Base-by-base conservation (phyloP, 2,329 filamentous ascomycete genomes). In the Paecilomyces sp. region DNA sequence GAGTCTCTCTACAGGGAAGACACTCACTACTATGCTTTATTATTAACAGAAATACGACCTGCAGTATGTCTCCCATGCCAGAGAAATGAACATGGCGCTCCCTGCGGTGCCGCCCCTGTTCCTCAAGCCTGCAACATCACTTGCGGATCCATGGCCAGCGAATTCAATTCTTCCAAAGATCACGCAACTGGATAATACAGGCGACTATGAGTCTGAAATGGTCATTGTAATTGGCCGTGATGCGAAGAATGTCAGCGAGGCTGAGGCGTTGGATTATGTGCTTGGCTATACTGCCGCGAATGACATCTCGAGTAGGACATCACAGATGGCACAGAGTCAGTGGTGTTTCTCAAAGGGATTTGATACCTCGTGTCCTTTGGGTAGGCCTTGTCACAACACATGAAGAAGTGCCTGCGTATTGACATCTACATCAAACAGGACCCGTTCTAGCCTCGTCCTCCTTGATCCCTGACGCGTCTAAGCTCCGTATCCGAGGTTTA, bases 211-310 rank as follows among this genome's bases (percentile, higher is more conserved):
- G 69, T 80, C 81, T 2, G 84, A 86, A 71, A 76, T 87, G 56
- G 83, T 79, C 12, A 78, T 85, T 31, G 76, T 86, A 12, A 80
- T 87, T 52, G 81, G 81, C 33, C 77, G 71, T 70, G 78, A 76
- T 34, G 76, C 75, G 47, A 81, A 80, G 65, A 83, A 87, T 63
- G 82, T 86, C 9, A 74, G 77, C 54, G 83, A 85, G 64, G 77
- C 75, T 0, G 79, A 86, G 30, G 84, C 84, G 4, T 68, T 84
- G 56, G 78, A 81, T 63, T 85, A 87, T 65, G 78, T 88, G 3
- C 80, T 88, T 1, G 85, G 86, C 30, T 88, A 88, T 68, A 85
- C 84, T 0, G 80, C 80, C 24, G 80, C 80, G 66, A 88, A 88
- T 72, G 85, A 88, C 67, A 80, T 88, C 6, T 86, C 84, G 1